Evolutionary conservation across 208 protist genomes (phyloP).

Genomic region (Angomonas deanei): DNA sequence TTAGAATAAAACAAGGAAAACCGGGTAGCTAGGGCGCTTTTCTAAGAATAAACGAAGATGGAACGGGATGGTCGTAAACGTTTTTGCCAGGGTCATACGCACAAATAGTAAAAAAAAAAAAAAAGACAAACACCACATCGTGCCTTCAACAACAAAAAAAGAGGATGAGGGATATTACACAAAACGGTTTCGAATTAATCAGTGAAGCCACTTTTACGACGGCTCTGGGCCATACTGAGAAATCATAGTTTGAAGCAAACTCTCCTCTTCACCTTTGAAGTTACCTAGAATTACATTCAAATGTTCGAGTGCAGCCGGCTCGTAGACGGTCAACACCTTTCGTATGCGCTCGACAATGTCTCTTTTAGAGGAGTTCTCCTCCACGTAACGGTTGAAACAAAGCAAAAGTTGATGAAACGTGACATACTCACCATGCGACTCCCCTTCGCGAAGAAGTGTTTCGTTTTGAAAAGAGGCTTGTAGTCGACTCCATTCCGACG

Average conservation of each 20-base stretch:
- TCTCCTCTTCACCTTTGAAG: conserved; percentile 38
- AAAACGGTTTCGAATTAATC: too few relatives aligned
- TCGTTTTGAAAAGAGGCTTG: conserved; percentile 23
- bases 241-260: conserved; percentile 34
- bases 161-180: too few relatives aligned
- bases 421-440: conserved; percentile 21
- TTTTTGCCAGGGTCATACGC: too few relatives aligned
- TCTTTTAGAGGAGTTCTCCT: not conserved
- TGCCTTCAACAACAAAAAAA: not conserved
- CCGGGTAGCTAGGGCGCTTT: too few relatives aligned
- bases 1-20: too few relatives aligned
- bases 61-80: too few relatives aligned
- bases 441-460: not conserved
- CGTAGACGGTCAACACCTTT: conserved; percentile 30
- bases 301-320: conserved; percentile 15
- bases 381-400: conserved; percentile 24
- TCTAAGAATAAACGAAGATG: too few relatives aligned
- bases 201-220: not conserved
- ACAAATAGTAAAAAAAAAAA: not conserved
- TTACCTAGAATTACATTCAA: conserved; percentile 26
- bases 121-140: not conserved
- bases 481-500: conserved; percentile 48
- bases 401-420: conserved; percentile 50
- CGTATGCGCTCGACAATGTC: conserved; percentile 25
- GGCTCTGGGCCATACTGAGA: conserved; percentile 52